Base-by-base conservation (phyloP, 2,329 filamentous ascomycete species). In the Ophiostoma tasmaniense region DNA sequence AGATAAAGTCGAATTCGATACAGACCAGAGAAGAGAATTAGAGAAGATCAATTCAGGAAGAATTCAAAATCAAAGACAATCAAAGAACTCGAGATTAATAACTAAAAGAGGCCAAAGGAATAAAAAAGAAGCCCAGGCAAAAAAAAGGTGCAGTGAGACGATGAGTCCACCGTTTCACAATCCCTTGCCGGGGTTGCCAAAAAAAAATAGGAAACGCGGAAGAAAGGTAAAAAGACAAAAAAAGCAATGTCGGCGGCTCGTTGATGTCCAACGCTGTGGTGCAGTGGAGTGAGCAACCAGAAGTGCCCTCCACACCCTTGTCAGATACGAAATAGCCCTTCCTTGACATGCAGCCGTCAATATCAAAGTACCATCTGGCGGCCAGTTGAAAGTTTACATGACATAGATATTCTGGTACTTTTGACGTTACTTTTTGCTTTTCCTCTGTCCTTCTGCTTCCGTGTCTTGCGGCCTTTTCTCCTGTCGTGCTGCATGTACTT, bases 111-210 rank as follows among this genome's bases (percentile, higher is more conserved):
- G n/a, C n/a, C 25, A 30, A 33, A 11, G 28, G 66, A 66, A 52
- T 10, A 20, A 52, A 10, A 52, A 52, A 22, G n/a, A 52, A 52
- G n/a, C 45, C n/a, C 20, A 52, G 45, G 20, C 20, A 5, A n/a
- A 22, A 6, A 52, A 52, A 52, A n/a, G n/a, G n/a, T 55, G 50
- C 55, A 30, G 55, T 6, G 22, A 37, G 37, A 25, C 62, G 20
- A 64, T 13, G 35, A 65, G 64, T 37, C 64, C 64, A 65, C 64
- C 37, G 64, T 65, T 65, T 65, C 64, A 65, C n/a, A 42, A 8
- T 45, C 20, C 64, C 22, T 20, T 39, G 64, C 62, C 37, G n/a
- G 30, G n/a, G 30, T 39, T 20, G 42, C 37, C 35, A 37, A 37
- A 39, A 45, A 25, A 13, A 25, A 50, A 66, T n/a, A 50, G 30